A percentile compares a stretch with the other conserved stretches of the same genome.
phyloP scores from a whole-genome alignment of 2,329 filamentous ascomycete species.

The Westerdykella aurantiaca region DNA sequence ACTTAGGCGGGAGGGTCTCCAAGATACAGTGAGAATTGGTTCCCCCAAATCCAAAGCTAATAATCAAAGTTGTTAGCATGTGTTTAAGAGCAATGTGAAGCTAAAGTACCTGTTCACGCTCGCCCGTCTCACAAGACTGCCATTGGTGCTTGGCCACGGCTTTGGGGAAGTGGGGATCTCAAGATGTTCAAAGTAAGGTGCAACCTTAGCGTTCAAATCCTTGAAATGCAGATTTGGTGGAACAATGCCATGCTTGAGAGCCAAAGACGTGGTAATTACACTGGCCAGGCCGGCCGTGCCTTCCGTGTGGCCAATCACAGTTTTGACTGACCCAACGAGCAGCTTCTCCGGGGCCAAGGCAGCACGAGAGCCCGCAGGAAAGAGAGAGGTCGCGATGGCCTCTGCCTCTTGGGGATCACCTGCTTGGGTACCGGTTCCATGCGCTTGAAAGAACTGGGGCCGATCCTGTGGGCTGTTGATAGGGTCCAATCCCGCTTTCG shows the following conservation, averaged over 20 bases:
- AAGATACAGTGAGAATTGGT: constrained; percentile 11
- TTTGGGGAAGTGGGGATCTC: constrained; percentile 3
- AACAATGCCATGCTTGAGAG: constrained; percentile 31
- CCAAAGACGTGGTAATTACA: constrained; percentile 35
- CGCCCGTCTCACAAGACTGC: constrained; percentile 2
- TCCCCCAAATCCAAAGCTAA: constrained; percentile 10
- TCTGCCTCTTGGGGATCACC: constrained; percentile 15
- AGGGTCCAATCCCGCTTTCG: constrained; percentile 14
- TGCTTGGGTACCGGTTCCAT: constrained; percentile 2
- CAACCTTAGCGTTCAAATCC: constrained; percentile 25
- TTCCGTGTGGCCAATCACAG: constrained; percentile 41
- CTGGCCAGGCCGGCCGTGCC: constrained; percentile 36
- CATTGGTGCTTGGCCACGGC: constrained; percentile 6
- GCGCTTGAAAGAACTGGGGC: constrained; percentile 3
- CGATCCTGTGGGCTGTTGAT: not conserved
- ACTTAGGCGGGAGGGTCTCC: constrained; percentile 1
- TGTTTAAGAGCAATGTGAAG: too few species aligned
- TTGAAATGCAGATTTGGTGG: constrained; percentile 29
- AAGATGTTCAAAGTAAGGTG: constrained; percentile 4
- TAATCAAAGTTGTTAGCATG: too few species aligned
- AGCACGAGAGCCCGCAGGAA: not conserved
- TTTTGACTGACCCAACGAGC: constrained; percentile 27
- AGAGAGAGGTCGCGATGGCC: constrained; percentile 8
- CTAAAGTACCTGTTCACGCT: constrained; percentile 2
- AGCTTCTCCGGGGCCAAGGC: constrained; percentile 9